Conservation (phyloP, 108 stramenopile species). For the Phaeodactylum tricornutum region DNA sequence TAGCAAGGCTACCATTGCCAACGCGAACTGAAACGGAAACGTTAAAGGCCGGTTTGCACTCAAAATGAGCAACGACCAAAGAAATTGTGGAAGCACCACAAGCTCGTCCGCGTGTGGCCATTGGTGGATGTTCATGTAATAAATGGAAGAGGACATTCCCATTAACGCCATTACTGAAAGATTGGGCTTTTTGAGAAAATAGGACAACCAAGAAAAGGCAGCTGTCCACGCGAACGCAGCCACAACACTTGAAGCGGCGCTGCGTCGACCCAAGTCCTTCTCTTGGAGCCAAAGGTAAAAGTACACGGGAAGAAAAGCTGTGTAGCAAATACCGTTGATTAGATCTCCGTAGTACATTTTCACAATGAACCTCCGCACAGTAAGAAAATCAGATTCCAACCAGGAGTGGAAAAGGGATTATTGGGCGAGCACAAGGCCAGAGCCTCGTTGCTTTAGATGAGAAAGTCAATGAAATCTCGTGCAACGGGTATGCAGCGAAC, state of each 20-base stretch:
- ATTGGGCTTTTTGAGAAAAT: neutral
- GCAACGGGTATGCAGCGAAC: too few relatives aligned
- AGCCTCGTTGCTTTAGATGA: too few relatives aligned
- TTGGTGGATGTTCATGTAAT: neutral
- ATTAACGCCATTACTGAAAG: neutral
- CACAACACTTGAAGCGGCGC: neutral
- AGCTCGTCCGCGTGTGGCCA: constrained; percentile 1
- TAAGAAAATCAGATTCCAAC: too few relatives aligned
- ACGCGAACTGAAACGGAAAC: neutral
- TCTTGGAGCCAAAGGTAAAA: neutral
- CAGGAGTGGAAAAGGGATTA: too few relatives aligned
- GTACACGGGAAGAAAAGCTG: constrained; percentile 1
- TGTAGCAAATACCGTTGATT: constrained; percentile 1
- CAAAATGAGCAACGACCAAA: neutral
- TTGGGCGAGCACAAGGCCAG: too few relatives aligned
- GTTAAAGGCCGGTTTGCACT: neutral
- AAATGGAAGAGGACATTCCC: too few relatives aligned
- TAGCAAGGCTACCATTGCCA: neutral
- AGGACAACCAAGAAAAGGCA: neutral
- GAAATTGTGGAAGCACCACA: constrained; percentile 1
- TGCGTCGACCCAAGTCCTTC: neutral
- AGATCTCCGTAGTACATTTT: neutral
- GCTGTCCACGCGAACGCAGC: neutral
- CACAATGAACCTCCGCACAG: too few relatives aligned
- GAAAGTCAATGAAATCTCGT: too few relatives aligned